Evolutionary conservation across 345 rosid genomes (phyloP).

Genomic region (Xanthoceras sorbifolium): DNA sequence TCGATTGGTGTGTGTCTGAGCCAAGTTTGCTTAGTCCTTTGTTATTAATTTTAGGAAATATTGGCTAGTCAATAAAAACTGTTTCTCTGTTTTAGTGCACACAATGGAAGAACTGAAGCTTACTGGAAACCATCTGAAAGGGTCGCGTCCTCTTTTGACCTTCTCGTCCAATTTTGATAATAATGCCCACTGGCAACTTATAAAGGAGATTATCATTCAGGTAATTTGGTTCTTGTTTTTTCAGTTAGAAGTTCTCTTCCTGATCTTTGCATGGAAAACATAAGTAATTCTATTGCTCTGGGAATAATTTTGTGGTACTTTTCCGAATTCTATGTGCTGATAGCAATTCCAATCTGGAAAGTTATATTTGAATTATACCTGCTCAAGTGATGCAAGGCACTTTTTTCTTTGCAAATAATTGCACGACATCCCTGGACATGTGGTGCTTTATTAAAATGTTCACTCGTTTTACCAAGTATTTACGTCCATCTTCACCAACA

Average conservation of each 20-base stretch:
- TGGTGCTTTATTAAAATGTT: not conserved
- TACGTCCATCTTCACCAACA: not conserved
- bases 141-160: slow-evolving; percentile 82
- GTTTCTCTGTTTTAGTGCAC: slow-evolving; percentile 57
- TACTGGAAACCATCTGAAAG: slow-evolving; percentile 91
- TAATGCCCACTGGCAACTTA: slow-evolving; percentile 84
- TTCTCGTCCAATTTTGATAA: slow-evolving; percentile 85
- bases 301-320: not conserved
- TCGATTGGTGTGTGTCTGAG: not conserved
- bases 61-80: not conserved
- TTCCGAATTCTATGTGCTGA: not conserved
- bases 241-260: not conserved
- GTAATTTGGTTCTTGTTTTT: slow-evolving; percentile 29
- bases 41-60: not conserved
- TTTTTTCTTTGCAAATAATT: not conserved
- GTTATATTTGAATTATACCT: not conserved
- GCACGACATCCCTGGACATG: not conserved
- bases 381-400: not conserved
- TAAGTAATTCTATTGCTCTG: not conserved
- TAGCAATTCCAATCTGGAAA: not conserved
- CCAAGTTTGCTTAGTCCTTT: not conserved
- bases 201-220: slow-evolving; percentile 88
- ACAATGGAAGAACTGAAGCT: slow-evolving; percentile 97
- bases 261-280: not conserved
- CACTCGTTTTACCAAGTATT: not conserved